Base-by-base conservation (phyloP, 306 rosid genomes). In the Medicago arabica region DNA sequence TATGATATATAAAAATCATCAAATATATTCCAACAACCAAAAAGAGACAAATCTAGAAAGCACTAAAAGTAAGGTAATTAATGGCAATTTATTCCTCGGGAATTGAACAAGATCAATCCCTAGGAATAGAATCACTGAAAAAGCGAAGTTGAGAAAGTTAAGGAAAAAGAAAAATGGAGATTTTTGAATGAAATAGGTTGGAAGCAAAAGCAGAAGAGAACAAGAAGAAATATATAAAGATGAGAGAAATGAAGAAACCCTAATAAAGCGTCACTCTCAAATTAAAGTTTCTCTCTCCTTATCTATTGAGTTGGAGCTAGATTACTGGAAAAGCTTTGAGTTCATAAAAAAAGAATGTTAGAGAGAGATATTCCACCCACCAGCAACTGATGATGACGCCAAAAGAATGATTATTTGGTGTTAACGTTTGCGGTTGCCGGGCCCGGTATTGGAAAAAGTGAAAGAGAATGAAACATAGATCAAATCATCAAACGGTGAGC, bases 311-410 rank as follows among this genome's bases (percentile, higher is more conserved):
- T 66, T 87, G 87, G 77, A 81, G 96, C 93, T 88, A 84, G 96
- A 91, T 93, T 93, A 86, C 85, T 85, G 91, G 82, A 76, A 93
- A 93, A 91, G 97, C 89, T 78, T 86, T 47, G 71, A 72, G 78
- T 69, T 53, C 76, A 81, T 77, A 87, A 90, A 84, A 78, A 28
- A 54, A 53, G 31, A 28, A 28, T 28, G 49, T 63, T 16, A 82
- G 80, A 81, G 86, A 81, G 82, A 85, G 78, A 80, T 75, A 41
- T 69, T 80, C 76, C 80, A 75, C 84, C 83, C 86, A 87, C 97
- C 98, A 88, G 85, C 90, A 75, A 90, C 80, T 71, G 95, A 93
- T 86, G 81, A 77, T 81, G 91, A 93, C 90, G 46, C 76, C 75
- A 76, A 81, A 75, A 76, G 23, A 83, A 47, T 78, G 77, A 82